Conservation (phyloP, 225 moss, liverwort and hornwort genomes). For the Ulota crispa region DNA sequence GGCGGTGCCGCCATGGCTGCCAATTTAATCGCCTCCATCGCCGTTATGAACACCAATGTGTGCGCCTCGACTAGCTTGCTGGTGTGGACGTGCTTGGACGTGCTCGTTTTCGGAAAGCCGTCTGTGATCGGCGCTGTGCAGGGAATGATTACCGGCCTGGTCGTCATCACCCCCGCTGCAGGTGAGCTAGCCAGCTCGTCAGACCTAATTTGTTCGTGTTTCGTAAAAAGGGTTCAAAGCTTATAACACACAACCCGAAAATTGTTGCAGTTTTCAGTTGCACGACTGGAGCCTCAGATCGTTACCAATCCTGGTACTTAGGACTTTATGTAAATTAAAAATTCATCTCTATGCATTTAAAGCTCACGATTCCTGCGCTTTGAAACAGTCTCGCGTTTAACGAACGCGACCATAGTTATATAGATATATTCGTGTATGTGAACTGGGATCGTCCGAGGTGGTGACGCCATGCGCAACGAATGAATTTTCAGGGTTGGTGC, state of each 20-base stretch:
- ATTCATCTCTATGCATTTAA: no score
- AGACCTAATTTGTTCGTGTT: no score
- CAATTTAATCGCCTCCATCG: slow-evolving; percentile 26
- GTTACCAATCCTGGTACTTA: no score
- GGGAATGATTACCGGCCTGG: slow-evolving; percentile 18
- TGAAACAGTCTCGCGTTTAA: no score
- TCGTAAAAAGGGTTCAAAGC: no score
- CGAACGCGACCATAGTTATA: no score
- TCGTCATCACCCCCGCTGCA: slow-evolving; percentile 19
- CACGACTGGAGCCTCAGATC: no score
- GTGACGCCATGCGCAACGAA: background rate
- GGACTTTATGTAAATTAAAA: no score
- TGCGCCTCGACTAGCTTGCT: slow-evolving; percentile 33
- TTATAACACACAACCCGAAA: no score
- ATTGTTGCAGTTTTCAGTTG: no score
- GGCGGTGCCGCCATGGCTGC: slow-evolving; percentile 24
- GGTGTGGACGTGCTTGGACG: slow-evolving; percentile 36
- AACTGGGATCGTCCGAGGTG: background rate
- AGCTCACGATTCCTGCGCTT: no score
- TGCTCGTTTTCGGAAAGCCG: slow-evolving; percentile 31
- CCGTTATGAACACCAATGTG: slow-evolving; percentile 38
- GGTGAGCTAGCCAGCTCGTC: background rate
- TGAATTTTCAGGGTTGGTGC: slow-evolving; percentile 23
- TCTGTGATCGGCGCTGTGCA: slow-evolving; percentile 17
- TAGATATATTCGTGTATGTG: no score